Evolutionary conservation across 2,329 filamentous ascomycete genomes (phyloP), one percentile per base, ranked within the genome.

Genomic region (Nannizzia gypsea): DNA sequence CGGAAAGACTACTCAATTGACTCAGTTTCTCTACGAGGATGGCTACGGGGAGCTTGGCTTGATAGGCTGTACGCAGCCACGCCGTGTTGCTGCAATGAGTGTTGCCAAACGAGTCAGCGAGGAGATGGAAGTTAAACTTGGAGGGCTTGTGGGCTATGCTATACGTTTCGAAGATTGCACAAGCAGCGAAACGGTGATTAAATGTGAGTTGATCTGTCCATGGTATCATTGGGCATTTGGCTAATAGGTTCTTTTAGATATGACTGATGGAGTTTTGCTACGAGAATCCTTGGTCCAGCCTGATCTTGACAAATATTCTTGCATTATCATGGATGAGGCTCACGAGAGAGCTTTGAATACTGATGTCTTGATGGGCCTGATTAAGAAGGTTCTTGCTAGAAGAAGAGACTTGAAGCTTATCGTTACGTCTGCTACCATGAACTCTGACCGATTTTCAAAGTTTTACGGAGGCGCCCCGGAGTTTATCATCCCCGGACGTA

Each of bases 161-260:
- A 99, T 99, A 70, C 90, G 93, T 59, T 99, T 99, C 68, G 93
- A 99, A 71, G 95, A 99, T 71, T 96, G 91, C 73, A 99, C 93
- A 1, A 96, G 90, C 77, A 90, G 90, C 66, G 88, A 97, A 61
- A 99, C 93, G 0, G 80, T 86, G 62, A 97, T 99, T 76, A 99
- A 99, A 74, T 99, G 76, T 78, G 67, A 71, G 74, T 72, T 36
- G 17, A 40, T 50, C 13, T n/a, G 24, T 38, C 57, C 52, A 38
- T 50, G 11, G 6, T 46, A 20, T 46, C 3, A 22, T 6, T 8
- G 26, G n/a, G 22, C 26, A 31, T 5, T 13, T 15, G 2, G 22
- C 48, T 56, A 38, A 42, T n/a, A 17, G 22, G 5, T 24, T 42
- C n/a, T 24, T 26, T 13, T 64, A 78, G 77, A 99, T 73, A 96